Percentiles rank a stretch among this genome's conserved stretches.
Evolutionary conservation across 83 land plant genomes (phyloP).

Genomic region (Picea abies): DNA sequence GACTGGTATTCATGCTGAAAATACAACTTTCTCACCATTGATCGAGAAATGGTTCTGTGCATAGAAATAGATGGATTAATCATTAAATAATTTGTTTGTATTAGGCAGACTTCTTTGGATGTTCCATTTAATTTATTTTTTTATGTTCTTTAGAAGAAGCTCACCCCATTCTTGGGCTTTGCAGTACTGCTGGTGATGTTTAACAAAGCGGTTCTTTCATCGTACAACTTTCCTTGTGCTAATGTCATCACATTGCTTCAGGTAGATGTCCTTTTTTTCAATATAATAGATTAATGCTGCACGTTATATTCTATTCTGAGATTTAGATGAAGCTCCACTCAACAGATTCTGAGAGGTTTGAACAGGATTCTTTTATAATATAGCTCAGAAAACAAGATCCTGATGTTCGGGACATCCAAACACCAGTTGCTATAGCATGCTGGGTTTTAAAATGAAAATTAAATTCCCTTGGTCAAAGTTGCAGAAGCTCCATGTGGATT

Average conservation of each 20-base stretch:
- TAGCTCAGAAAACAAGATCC: neutral
- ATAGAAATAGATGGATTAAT: too few relatives aligned
- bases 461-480: neutral
- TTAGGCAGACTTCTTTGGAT: too few relatives aligned
- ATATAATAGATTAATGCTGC: neutral
- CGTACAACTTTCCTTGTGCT: constrained; percentile 88
- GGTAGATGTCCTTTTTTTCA: constrained; percentile 44
- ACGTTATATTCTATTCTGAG: neutral
- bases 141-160: too few relatives aligned
- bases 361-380: neutral
- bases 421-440: neutral
- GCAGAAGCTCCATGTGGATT: neutral
- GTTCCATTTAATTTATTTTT: too few relatives aligned
- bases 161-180: constrained; percentile 20
- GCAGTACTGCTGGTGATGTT: constrained; percentile 92
- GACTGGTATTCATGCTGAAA: too few relatives aligned
- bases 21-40: too few relatives aligned
- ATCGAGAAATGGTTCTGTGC: too few relatives aligned
- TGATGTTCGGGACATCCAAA: neutral
- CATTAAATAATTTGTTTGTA: too few relatives aligned
- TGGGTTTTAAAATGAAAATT: neutral
- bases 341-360: neutral
- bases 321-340: neutral
- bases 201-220: constrained; percentile 97
- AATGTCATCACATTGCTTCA: constrained; percentile 93